Conservation (phyloP, 345 rosid genomes). For the Eucalyptus camaldulensis region DNA sequence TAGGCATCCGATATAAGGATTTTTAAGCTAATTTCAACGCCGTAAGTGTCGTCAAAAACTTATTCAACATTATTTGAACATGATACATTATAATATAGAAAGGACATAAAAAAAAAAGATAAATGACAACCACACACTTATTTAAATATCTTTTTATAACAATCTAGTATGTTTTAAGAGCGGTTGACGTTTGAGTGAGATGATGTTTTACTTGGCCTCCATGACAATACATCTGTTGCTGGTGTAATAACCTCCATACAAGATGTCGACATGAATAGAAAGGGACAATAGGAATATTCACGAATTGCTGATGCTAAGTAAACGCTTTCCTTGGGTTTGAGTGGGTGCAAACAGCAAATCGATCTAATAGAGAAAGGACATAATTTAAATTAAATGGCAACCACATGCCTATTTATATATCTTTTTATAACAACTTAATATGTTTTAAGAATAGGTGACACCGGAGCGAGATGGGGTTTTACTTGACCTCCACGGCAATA, state of each 20-base stretch:
- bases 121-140: fast-evolving
- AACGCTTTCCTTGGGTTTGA: neutral
- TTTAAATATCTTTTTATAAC: neutral
- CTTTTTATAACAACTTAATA: neutral
- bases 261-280: neutral
- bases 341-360: neutral
- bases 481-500: neutral
- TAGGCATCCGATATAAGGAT: neutral
- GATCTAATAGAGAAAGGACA: neutral
- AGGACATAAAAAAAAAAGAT: neutral
- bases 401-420: neutral
- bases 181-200: fast-evolving
- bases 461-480: neutral
- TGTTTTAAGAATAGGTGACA: neutral
- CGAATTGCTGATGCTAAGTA: fast-evolving
- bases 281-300: neutral
- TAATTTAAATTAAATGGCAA: neutral
- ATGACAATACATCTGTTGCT: neutral
- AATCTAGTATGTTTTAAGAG: neutral
- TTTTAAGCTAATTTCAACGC: neutral
- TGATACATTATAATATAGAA: neutral
- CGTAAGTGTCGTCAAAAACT: neutral
- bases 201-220: neutral
- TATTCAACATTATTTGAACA: neutral
- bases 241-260: neutral